Percentiles rank a stretch among this genome's conserved stretches.
Evolutionary conservation across 805 yeast genomes (phyloP).

Genomic region (Nakazawaea pomicola): DNA sequence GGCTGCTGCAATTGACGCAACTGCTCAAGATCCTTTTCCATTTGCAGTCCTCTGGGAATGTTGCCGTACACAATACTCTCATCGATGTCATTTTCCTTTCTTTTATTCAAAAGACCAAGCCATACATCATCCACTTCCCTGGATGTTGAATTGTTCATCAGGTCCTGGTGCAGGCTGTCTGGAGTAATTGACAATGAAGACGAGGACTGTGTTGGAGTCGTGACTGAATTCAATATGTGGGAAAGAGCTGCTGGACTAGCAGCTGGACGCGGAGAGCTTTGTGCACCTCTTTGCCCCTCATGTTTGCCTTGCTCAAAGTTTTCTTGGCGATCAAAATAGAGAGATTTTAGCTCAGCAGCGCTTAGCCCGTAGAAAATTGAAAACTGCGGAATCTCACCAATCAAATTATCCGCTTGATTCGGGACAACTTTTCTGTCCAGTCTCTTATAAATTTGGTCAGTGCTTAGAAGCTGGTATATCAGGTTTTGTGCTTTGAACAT

Average conservation of each 20-base stretch:
- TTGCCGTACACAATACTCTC: constrained; percentile 1
- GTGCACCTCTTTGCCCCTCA: no score
- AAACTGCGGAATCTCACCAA: constrained; percentile 5
- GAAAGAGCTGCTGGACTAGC: not conserved
- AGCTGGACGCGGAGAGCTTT: not conserved
- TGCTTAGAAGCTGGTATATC: constrained; percentile 3
- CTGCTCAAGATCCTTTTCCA: not conserved
- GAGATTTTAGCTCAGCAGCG: not conserved
- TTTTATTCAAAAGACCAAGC: constrained; percentile 8
- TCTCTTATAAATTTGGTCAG: not conserved
- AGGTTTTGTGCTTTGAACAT: constrained; percentile 13
- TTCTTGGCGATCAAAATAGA: not conserved
- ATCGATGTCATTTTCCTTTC: constrained; percentile 6
- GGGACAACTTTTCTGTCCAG: constrained; percentile 1
- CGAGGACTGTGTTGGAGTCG: constrained; percentile 1
- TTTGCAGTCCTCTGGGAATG: not conserved
- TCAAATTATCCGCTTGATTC: not conserved
- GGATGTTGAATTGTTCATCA: constrained; percentile 1
- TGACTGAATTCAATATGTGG: constrained; percentile 1
- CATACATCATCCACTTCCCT: constrained; percentile 10
- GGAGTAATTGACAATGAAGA: constrained; percentile 1
- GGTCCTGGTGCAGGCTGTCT: not conserved
- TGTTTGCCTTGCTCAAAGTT: not conserved
- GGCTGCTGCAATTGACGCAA: constrained; percentile 4
- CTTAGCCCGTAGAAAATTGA: constrained; percentile 1